These are phyloP conservation scores for Mycena galopus DNA, from an alignment of 768 basidiomycete species.

Conservation along the genomic window DNA sequence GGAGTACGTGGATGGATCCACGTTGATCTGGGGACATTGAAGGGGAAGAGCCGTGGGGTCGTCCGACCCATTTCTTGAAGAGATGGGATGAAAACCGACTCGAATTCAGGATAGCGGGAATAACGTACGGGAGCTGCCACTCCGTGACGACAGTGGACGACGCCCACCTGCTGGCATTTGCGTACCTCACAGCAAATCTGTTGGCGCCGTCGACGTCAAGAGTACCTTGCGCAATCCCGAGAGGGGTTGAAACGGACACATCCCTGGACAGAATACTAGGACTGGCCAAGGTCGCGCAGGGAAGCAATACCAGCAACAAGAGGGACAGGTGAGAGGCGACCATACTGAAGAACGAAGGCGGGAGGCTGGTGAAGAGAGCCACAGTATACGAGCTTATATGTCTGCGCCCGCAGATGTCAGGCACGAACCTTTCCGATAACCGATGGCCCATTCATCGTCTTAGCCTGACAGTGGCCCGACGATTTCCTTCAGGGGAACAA, in stretches of 20 bases:
- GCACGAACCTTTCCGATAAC: neutral
- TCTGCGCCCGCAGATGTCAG: constrained; percentile 8
- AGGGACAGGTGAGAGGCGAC: constrained; percentile 1
- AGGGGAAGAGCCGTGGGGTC: constrained; percentile 71
- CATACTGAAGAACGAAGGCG: constrained; percentile 5
- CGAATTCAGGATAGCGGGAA: neutral
- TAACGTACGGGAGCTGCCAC: constrained; percentile 75
- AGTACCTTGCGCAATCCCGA: constrained; percentile 72
- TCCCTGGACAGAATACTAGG: constrained; percentile 1
- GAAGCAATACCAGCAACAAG: neutral
- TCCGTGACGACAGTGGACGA: constrained; percentile 63
- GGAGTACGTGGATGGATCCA: constrained; percentile 61
- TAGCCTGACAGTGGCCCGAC: neutral
- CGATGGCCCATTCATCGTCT: neutral
- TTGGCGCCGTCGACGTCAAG: constrained; percentile 60
- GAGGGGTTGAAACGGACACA: constrained; percentile 52
- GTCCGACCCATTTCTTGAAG: constrained; percentile 61
- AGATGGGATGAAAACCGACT: neutral
- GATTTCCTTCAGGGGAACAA: constrained; percentile 25
- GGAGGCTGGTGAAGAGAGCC: neutral
- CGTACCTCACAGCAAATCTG: constrained; percentile 78
- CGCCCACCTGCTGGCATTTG: constrained; percentile 70
- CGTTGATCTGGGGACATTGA: constrained; percentile 75
- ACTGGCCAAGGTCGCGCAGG: constrained; percentile 6
- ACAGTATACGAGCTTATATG: constrained; percentile 10